phyloP scores from a whole-genome alignment of 1,139 yeast genomes.

The Meyerozyma elateridarum region DNA sequence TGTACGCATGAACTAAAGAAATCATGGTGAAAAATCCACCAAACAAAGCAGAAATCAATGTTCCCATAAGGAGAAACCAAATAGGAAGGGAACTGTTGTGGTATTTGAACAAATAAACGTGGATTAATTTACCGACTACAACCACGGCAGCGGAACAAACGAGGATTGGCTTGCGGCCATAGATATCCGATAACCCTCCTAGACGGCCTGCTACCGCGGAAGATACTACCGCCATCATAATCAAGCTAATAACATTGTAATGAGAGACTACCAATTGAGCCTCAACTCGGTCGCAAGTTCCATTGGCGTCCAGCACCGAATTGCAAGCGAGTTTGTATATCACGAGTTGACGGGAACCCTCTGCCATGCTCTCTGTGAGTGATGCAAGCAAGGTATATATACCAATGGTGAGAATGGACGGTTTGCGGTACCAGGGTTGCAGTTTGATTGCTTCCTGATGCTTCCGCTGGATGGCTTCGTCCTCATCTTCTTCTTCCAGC shows the following conservation, averaged over 20 bases:
- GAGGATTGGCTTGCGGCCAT: conserved; percentile 2
- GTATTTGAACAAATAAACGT: not conserved
- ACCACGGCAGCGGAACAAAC: too few relatives aligned
- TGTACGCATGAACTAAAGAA: not conserved
- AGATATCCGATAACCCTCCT: conserved; percentile 1
- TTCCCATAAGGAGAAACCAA: not conserved
- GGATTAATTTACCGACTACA: not conserved
- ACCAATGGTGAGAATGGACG: conserved; percentile 12
- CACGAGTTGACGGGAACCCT: conserved; percentile 12
- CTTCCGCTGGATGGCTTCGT: conserved; percentile 11
- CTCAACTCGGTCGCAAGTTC: not conserved
- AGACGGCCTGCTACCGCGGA: conserved; percentile 1
- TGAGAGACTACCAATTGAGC: not conserved
- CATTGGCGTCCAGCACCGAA: conserved; percentile 1
- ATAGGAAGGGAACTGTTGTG: not conserved
- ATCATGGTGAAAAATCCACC: not conserved
- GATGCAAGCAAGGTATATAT: conserved; percentile 10
- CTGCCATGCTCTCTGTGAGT: conserved; percentile 11
- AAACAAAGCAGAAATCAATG: not conserved
- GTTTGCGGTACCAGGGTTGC: conserved; percentile 14
- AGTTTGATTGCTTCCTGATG: conserved; percentile 11
- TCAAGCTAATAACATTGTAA: not conserved
- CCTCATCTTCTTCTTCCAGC: conserved; percentile 11
- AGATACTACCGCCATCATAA: not conserved
- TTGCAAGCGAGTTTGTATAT: conserved; percentile 7